Percentiles rank a stretch among this genome's conserved stretches.
These are phyloP conservation scores for Solanum hybrid DNA, from an alignment of 305 asterid species.

Conservation along the genomic window DNA sequence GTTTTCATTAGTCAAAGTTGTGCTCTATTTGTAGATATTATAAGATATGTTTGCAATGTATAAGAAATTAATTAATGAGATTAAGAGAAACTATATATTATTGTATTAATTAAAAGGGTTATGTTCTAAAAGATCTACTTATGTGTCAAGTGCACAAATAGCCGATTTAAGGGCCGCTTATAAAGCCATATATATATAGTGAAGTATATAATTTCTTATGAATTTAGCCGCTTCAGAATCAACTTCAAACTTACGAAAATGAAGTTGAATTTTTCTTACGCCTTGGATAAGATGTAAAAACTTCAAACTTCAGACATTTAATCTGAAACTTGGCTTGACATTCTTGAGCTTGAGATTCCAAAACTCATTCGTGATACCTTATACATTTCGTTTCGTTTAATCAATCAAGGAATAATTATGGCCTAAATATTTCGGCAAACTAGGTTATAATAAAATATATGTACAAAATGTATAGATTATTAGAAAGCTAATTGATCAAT, in stretches of 20 bases:
- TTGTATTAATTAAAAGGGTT: not conserved
- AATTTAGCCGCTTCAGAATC: not conserved
- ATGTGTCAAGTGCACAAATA: not conserved
- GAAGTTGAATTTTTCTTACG: not conserved
- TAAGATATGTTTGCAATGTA: not conserved
- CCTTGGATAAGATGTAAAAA: not conserved
- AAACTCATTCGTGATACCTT: not conserved
- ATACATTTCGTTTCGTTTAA: too few species aligned
- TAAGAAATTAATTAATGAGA: not conserved
- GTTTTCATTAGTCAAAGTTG: not conserved
- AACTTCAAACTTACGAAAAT: not conserved
- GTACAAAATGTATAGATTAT: not conserved
- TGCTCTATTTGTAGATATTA: not conserved
- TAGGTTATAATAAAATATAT: not conserved
- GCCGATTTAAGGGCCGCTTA: not conserved
- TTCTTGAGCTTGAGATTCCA: not conserved
- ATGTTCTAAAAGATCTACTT: not conserved
- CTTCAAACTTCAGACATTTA: not conserved
- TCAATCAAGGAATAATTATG: not conserved
- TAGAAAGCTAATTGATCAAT: not conserved
- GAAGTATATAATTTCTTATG: not conserved
- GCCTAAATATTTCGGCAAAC: not conserved
- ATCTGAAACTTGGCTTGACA: not conserved
- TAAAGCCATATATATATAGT: too few species aligned
- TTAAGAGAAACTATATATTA: not conserved